phyloP scores from a whole-genome alignment of 331 rosid genomes.

The Pyrus hybrid region DNA sequence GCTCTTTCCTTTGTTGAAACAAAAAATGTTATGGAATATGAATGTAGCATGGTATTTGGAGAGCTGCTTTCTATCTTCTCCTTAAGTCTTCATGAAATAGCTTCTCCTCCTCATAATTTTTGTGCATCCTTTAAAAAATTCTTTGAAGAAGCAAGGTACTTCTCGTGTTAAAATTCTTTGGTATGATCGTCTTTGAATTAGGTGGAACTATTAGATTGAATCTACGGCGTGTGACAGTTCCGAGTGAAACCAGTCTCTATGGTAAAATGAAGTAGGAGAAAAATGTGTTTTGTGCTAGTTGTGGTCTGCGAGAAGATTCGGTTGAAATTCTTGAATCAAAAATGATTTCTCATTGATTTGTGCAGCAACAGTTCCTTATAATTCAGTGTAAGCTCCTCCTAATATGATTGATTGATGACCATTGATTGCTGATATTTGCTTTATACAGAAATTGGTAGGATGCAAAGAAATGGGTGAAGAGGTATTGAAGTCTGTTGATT shows the following conservation, averaged over 20 bases:
- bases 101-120: background rate
- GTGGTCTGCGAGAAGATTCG: background rate
- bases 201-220: background rate
- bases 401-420: background rate
- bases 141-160: background rate
- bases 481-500: conserved; percentile 67
- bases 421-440: background rate
- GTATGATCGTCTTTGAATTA: background rate
- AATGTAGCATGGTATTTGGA: background rate
- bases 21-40: background rate
- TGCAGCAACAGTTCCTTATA: background rate
- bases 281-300: too few species aligned
- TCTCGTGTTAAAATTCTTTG: background rate
- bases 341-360: background rate
- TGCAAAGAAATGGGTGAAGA: conserved; percentile 83
- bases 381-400: background rate
- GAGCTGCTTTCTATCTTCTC: background rate
- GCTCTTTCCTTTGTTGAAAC: background rate
- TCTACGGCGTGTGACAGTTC: background rate
- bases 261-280: background rate
- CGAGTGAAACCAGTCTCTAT: background rate
- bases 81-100: background rate
- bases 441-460: conserved; percentile 69
- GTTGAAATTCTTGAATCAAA: background rate
- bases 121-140: background rate